Base-by-base conservation (phyloP, 768 basidiomycete genomes). In the Hygrophoropsis aurantiaca region DNA sequence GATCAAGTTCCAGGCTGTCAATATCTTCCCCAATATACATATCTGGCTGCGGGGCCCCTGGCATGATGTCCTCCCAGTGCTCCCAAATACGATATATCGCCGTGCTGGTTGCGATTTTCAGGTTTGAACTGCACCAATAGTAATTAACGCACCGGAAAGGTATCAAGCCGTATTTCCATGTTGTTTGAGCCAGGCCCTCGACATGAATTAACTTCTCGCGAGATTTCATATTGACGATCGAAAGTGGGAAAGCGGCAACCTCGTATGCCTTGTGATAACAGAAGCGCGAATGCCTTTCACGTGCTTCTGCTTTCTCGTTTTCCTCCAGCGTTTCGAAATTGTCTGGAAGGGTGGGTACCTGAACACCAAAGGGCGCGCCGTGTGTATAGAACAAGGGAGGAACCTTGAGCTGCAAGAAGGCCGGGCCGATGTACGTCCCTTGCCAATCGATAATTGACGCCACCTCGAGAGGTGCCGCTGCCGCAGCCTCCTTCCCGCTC, bases 381-480 rank as follows among this genome's bases (percentile, higher is more conserved):
- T 32, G 27, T 30, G 34, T 44, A 30, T 16, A 16, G 32, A 33
- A 44, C 27, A 30, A 30, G 27, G 27, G 40, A n/a, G 43, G 43
- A 11, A 44, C 43, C 24, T 26, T 2, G 36, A 46, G 37, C 49
- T 50, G 54, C 19, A 54, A 10, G 11, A 55, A 55, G 13, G 54
- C 48, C 5, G 54, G 54, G 24, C 52, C 48, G 27, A 55, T 16
- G 11, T 42, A 50, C 15, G 49, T 44, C 20, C 52, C 52, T 13
- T 55, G 52, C 54, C 48, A 55, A 20, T 54, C 47, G 16, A 54
- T 54, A 36, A 55, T 27, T 20, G 52, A 49, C 27, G 49, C 11
- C 27, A 55, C 45, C 33, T 41, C 35, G 19, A 47, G 38, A 2
- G 52, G 52, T 7, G 20, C 13, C 7, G 25, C 21, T 15, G 46